Evolutionary conservation across 805 yeast genomes (phyloP), one percentile per base, ranked within the genome.

Genomic region (Candida tallmaniae): DNA sequence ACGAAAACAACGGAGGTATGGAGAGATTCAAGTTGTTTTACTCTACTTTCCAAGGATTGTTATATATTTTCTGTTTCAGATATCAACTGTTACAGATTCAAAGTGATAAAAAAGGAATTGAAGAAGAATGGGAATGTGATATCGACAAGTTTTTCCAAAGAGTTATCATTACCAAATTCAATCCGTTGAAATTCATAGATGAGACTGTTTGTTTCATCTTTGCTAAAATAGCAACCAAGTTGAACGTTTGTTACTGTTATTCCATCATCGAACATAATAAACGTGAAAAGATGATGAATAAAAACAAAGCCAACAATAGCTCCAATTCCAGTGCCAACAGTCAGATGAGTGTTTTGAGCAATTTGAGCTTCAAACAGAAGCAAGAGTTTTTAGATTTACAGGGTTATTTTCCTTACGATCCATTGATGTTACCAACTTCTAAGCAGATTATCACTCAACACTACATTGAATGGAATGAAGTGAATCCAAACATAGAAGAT

Each of bases 401-500:
- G 55, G 88, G 93, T n/a, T 90, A 87, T 55, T 90, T 90, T 60
- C 98, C 98, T 9, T 90, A 85, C 55, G 97, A 90, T 64, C 98
- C 98, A 1, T 60, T 93, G 41, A 76, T 83, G 32, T 70, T 90
- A 42, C 82, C 80, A 29, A 60, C 60, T 8, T 74, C 85, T 31
- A 76, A 79, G 47, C 56, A 60, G 25, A 54, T 76, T 22, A 61
- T 93, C 36, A 64, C 70, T 21, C 67, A 60, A 5, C 69, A 71
- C 39, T 67, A 64, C 34, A 77, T 89, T 18, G 93, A 88, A 48
- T 90, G 97, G 97, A 50, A 61, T 5, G 62, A 62, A 25, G 72
- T 65, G 14, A 64, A 66, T 35, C 71, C 71, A 5, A 56, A 54
- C 29, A 72, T 71, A 23, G 88, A 78, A 27, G 84, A 79, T 22